Conservation (phyloP, 2,329 filamentous ascomycete genomes). For the Nigrospora sphaerica region DNA sequence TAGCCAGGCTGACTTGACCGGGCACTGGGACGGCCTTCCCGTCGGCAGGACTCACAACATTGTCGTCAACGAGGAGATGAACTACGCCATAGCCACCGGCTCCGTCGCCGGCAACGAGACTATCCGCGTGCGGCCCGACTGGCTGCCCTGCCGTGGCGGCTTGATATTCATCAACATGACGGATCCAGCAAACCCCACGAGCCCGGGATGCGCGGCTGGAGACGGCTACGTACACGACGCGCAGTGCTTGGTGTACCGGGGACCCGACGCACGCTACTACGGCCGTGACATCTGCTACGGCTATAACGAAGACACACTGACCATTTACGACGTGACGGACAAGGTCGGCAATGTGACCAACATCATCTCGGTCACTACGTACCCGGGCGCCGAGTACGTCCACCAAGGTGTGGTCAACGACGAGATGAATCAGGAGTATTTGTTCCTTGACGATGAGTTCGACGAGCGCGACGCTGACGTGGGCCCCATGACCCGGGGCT, state of each 20-base stretch:
- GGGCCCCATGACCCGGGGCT: slow-evolving; percentile 10
- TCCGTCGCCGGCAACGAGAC: slow-evolving; percentile 25
- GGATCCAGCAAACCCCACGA: slow-evolving; percentile 43
- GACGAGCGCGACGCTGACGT: slow-evolving; percentile 35
- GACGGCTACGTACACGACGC: slow-evolving; percentile 56
- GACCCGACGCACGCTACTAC: slow-evolving; percentile 38
- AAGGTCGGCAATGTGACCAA: slow-evolving; percentile 30
- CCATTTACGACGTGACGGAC: slow-evolving; percentile 45
- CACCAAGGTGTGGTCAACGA: slow-evolving; percentile 52
- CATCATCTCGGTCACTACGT: slow-evolving; percentile 44
- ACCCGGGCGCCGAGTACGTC: slow-evolving; percentile 49
- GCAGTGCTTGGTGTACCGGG: slow-evolving; percentile 42
- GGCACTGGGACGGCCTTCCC: slow-evolving; percentile 20
- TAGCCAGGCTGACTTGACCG: slow-evolving; percentile 25
- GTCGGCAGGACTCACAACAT: slow-evolving; percentile 44
- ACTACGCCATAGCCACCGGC: slow-evolving; percentile 38
- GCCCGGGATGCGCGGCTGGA: slow-evolving; percentile 42
- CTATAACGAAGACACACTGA: slow-evolving; percentile 46
- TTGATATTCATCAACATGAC: slow-evolving; percentile 50
- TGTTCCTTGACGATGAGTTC: slow-evolving; percentile 47
- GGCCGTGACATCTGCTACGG: slow-evolving; percentile 49
- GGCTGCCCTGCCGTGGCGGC: slow-evolving; percentile 28
- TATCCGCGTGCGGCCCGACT: not conserved
- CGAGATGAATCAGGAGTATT: slow-evolving; percentile 30
- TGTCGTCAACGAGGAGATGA: slow-evolving; percentile 40